These are phyloP conservation scores for Didymella lethalis DNA, from an alignment of 2,329 filamentous ascomycete species.

Conservation along the genomic window DNA sequence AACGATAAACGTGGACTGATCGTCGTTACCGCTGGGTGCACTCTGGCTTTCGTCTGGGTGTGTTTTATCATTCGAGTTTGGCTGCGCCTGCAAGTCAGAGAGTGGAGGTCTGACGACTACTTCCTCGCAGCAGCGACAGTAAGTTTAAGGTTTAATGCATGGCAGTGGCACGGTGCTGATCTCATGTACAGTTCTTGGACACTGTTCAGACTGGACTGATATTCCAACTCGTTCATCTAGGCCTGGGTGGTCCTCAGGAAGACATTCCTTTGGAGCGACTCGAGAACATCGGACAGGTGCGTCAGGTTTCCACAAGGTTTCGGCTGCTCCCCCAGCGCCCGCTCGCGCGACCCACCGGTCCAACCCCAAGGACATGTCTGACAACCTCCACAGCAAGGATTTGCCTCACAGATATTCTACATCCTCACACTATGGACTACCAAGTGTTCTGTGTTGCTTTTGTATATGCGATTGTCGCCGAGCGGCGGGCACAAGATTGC, in stretches of 20 bases:
- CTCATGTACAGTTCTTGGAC: constrained; percentile 32
- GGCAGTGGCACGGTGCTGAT: constrained; percentile 21
- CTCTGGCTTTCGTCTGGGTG: constrained; percentile 40
- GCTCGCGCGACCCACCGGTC: constrained; percentile 14
- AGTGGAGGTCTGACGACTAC: constrained; percentile 46
- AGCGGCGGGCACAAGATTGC: constrained; percentile 31
- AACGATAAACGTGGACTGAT: constrained; percentile 48
- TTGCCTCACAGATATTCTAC: constrained; percentile 44
- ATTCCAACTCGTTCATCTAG: constrained; percentile 36
- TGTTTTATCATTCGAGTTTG: constrained; percentile 44
- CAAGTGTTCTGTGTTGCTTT: constrained; percentile 39
- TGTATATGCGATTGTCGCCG: constrained; percentile 43
- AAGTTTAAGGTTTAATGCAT: constrained; percentile 8
- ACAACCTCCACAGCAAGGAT: constrained; percentile 36
- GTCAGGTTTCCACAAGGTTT: constrained; percentile 22
- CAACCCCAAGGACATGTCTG: constrained; percentile 15
- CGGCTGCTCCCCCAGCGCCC: constrained; percentile 17
- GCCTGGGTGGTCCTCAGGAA: constrained; percentile 33
- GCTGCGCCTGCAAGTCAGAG: constrained; percentile 36
- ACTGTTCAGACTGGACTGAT: constrained; percentile 38
- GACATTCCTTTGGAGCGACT: constrained; percentile 28
- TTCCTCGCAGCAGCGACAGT: constrained; percentile 37
- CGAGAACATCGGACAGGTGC: constrained; percentile 37
- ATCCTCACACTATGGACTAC: constrained; percentile 39
- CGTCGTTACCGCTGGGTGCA: constrained; percentile 38